Percentiles rank a stretch among this genome's conserved stretches.
Evolutionary conservation across 164 flowering plant genomes (phyloP).

Genomic region (Paratinospora sagittata): DNA sequence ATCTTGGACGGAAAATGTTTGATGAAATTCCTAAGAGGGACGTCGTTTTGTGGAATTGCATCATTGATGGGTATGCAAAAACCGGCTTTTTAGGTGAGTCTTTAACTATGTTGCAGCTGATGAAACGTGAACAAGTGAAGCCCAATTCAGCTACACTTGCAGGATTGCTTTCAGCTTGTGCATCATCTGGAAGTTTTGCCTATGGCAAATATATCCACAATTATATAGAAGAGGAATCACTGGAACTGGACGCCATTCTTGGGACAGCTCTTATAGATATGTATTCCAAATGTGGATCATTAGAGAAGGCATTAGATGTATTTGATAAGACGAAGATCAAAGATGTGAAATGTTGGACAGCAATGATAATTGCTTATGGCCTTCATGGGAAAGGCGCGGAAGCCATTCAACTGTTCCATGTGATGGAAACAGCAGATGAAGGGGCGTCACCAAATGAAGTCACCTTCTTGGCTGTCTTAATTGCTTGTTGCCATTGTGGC

Average conservation of each 20-base stretch:
- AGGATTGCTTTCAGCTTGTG: slow-evolving; percentile 41
- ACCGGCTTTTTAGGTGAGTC: slow-evolving; percentile 30
- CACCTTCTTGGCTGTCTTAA: slow-evolving; percentile 35
- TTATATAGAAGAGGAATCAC: slow-evolving; percentile 25
- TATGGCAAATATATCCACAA: slow-evolving; percentile 22
- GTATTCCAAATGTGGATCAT: slow-evolving; percentile 42
- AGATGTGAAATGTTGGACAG: slow-evolving; percentile 52
- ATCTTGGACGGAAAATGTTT: slow-evolving; percentile 25
- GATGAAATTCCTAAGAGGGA: slow-evolving; percentile 26
- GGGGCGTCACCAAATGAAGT: slow-evolving; percentile 39
- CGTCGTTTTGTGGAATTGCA: slow-evolving; percentile 41
- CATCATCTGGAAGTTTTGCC: slow-evolving; percentile 24
- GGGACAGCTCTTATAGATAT: slow-evolving; percentile 42
- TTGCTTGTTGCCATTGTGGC: slow-evolving; percentile 51
- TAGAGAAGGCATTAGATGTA: slow-evolving; percentile 30
- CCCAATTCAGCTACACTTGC: slow-evolving; percentile 46
- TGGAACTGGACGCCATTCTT: slow-evolving; percentile 32
- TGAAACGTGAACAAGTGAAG: slow-evolving; percentile 28
- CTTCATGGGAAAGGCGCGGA: slow-evolving; percentile 34
- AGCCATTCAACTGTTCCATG: slow-evolving; percentile 28
- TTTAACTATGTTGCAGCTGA: slow-evolving; percentile 18
- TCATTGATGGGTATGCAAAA: slow-evolving; percentile 40
- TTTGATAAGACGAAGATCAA: slow-evolving; percentile 27
- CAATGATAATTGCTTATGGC: slow-evolving; percentile 40
- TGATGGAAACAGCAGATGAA: slow-evolving; percentile 30